Base-by-base conservation (phyloP, 1,284 basidiomycete species). In the Mycena citricolor region DNA sequence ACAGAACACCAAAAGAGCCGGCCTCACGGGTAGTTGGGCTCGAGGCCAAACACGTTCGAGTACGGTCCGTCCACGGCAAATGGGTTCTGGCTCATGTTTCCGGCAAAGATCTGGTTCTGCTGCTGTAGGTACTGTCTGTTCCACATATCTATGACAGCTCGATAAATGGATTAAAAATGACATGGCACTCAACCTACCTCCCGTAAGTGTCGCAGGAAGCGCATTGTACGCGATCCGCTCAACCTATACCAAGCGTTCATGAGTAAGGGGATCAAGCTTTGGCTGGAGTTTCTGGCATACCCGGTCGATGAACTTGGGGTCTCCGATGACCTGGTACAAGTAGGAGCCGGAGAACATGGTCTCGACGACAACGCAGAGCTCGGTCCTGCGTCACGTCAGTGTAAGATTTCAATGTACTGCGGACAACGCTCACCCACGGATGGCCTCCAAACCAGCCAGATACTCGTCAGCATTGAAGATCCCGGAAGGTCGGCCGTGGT, bases 401-500 rank as follows among this genome's bases (percentile, higher is more conserved):
- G 22, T 2, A 23, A 2, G 7, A 12, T 34, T 17, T 20, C 21
- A 5, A n/a, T 4, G 16, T 22, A 5, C 2, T 19, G 3, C 24
- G 29, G 65, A 14, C 56, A 54, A 34, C 11, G 54, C 66, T 39
- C 51, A 79, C 77, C 77, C 78, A 60, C 79, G 58, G 28, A 65
- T 61, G 13, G 78, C 77, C 49, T 74, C 74, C 4, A 75, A 59
- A 16, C 77, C 76, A n/a, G 79, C 77, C 8, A 81, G 64, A 45
- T 79, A 79, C 54, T 81, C 77, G 43, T 81, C 78, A 1, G 79
- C 77, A 23, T 72, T 74, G 49, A 69, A 79, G 16, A 79, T 79
- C 3, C 77, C 77, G 5, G 76, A 77, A 0, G 78, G 77, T 2
- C 77, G 68, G 5, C 79, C 78, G 49, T 81, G 78, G 52, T 80